These are phyloP conservation scores for Mycosphaerella sp. DNA, from an alignment of 2,329 filamentous ascomycete genomes.

Conservation along the genomic window DNA sequence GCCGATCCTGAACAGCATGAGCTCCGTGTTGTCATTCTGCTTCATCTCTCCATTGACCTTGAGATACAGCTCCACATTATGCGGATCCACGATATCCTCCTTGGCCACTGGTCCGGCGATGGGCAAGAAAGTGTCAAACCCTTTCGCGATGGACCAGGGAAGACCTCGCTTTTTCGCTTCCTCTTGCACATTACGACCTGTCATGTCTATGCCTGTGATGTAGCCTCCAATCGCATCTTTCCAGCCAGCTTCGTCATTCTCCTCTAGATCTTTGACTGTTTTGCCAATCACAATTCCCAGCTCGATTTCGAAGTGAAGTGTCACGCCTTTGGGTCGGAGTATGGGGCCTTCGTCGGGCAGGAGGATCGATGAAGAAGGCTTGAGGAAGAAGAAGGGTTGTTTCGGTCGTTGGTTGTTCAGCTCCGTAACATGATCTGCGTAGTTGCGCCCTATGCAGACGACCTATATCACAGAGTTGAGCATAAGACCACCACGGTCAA, in stretches of 20 bases:
- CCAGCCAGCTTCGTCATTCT: constrained; percentile 66
- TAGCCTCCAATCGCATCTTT: constrained; percentile 81
- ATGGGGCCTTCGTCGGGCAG: constrained; percentile 71
- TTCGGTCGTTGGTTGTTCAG: constrained; percentile 81
- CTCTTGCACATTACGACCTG: constrained; percentile 87
- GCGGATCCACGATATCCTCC: constrained; percentile 72
- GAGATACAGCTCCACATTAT: constrained; percentile 79
- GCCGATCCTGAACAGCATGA: constrained; percentile 92
- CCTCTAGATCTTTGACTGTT: constrained; percentile 65
- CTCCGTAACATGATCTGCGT: constrained; percentile 92
- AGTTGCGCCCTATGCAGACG: constrained; percentile 92
- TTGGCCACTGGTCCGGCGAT: constrained; percentile 77
- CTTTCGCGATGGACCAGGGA: constrained; percentile 94
- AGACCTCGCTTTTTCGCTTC: constrained; percentile 96
- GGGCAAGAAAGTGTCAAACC: constrained; percentile 95
- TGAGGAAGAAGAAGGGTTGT: constrained; percentile 98
- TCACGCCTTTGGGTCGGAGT: constrained; percentile 73
- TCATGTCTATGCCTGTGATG: constrained; percentile 93
- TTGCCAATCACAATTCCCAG: constrained; percentile 84
- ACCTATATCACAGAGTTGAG: constrained; percentile 48
- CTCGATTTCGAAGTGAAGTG: constrained; percentile 92
- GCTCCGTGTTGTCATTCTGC: constrained; percentile 81
- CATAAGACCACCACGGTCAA: neutral
- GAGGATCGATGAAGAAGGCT: constrained; percentile 82
- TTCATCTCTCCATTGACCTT: constrained; percentile 70